Evolutionary conservation across 768 basidiomycete species (phyloP), one percentile per base, ranked within the genome.

Genomic region (Tulasnella calospora): DNA sequence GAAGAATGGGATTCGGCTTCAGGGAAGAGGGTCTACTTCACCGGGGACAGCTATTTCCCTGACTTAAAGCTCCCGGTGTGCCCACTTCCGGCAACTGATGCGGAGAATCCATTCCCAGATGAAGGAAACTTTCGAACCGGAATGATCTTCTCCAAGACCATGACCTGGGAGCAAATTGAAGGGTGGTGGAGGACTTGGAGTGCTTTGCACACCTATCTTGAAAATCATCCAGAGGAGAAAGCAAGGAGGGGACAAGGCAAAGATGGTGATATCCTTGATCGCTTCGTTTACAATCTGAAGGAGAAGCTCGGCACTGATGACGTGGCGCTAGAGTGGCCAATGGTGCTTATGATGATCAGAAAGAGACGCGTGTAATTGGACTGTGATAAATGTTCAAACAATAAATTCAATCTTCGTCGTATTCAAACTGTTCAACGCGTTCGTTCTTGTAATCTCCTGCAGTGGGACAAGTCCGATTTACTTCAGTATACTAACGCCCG

Each of bases 111-210:
- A 3, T 6, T 77, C 19, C 61, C 76, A 2, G 35, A 9, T 13
- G 76, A 69, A 6, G 40, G 12, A 5, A 35, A 77, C 36, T 71
- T 40, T 35, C 69, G 69, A 21, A 73, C 76, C 73, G 77, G 74
- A 15, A 70, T 90, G 73, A 85, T 92, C 79, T 84, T 95, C 84
- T 86, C 84, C 27, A 89, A 89, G 80, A 84, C 82, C 47, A 89
- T 91, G 87, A 87, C 88, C 0, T 92, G 91, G 92, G 86, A 87
- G 15, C 89, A 89, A 78, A 84, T 95, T 0, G 86, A 92, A 5
- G 88, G 85, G 3, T 94, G 94, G 82, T 85, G 94, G 27, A 86
- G 89, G 71, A 93, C 93, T 0, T 91, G 88, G 86, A 93, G 91
- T 81, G 85, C 92, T 1, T 84, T 93, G 71, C 89, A 92, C 79